A percentile compares a stretch with the other conserved stretches of the same genome.
Evolutionary conservation across 2,329 filamentous ascomycete species (phyloP).

Genomic region (Sporothrix schenckii): DNA sequence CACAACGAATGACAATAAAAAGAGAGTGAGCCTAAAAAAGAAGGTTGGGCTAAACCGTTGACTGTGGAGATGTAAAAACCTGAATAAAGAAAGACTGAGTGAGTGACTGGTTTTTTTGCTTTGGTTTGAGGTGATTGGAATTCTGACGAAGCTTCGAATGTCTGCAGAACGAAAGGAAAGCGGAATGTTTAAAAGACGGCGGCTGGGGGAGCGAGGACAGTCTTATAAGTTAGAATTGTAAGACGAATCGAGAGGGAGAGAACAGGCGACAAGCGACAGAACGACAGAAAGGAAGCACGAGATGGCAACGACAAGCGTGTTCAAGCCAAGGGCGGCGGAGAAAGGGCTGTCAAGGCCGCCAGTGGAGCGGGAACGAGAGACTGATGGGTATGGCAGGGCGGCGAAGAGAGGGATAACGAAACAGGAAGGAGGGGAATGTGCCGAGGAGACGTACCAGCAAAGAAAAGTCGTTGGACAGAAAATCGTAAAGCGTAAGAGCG

Average conservation of each 20-base stretch:
- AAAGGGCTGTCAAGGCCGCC: slow-evolving; percentile 22
- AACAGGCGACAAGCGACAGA: background rate
- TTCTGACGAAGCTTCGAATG: slow-evolving; percentile 11
- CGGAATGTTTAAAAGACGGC: background rate
- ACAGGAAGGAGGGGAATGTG: slow-evolving; percentile 19
- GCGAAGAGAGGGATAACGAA: slow-evolving; percentile 34
- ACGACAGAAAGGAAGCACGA: background rate
- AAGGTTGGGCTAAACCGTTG: slow-evolving; percentile 6
- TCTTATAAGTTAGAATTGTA: slow-evolving; percentile 26
- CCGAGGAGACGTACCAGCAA: slow-evolving; percentile 1
- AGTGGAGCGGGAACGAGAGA: slow-evolving; percentile 4
- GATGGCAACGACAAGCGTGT: background rate
- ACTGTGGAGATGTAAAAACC: background rate
- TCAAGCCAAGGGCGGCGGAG: slow-evolving; percentile 25
- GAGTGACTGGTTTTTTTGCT: slow-evolving; percentile 11
- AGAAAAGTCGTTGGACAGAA: background rate
- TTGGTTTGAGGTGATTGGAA: slow-evolving; percentile 20
- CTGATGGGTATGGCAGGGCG: slow-evolving; percentile 31
- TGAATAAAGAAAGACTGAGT: slow-evolving; percentile 31
- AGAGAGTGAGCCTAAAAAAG: slow-evolving; percentile 16
- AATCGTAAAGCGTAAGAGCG: background rate
- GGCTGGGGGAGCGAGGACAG: slow-evolving; percentile 25
- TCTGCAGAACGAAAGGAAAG: slow-evolving; percentile 4
- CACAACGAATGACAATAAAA: slow-evolving; percentile 14
- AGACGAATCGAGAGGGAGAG: background rate